phyloP scores from a whole-genome alignment of 352 stramenopile species.

The Globisporangium ultimum region DNA sequence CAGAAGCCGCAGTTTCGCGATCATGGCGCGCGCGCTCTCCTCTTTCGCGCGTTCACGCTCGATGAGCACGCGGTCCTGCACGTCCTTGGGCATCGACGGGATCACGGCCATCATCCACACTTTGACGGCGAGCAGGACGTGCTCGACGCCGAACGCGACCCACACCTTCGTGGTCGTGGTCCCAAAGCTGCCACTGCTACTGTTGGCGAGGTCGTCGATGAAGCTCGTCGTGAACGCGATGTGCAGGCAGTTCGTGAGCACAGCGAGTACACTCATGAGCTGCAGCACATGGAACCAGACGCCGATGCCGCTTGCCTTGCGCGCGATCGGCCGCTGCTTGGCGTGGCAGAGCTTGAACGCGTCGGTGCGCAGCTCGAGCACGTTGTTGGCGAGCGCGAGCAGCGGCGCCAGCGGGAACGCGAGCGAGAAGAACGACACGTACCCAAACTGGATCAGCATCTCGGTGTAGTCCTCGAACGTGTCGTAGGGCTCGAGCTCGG shows the following conservation, averaged over 20 bases:
- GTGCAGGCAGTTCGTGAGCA: constrained; percentile 95
- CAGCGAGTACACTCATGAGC: constrained; percentile 93
- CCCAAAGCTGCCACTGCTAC: constrained; percentile 4
- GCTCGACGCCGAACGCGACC: constrained; percentile 75
- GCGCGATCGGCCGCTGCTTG: constrained; percentile 87
- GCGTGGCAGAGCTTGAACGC: constrained; percentile 94
- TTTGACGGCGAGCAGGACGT: constrained; percentile 60
- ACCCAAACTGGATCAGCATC: constrained; percentile 94
- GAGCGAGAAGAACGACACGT: constrained; percentile 95
- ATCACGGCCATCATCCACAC: constrained; percentile 61
- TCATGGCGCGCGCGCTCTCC: constrained; percentile 66
- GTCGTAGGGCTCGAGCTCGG: constrained; percentile 88
- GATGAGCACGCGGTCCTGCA: constrained; percentile 40
- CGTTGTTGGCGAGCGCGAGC: constrained; percentile 92
- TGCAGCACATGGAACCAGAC: constrained; percentile 91
- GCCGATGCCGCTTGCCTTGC: constrained; percentile 92
- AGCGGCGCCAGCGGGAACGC: constrained; percentile 94
- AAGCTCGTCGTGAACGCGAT: constrained; percentile 85
- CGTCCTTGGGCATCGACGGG: constrained; percentile 47
- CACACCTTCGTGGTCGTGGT: constrained; percentile 59
- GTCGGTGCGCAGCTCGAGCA: constrained; percentile 91
- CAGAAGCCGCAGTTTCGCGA: constrained; percentile 24
- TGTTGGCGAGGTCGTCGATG: constrained; percentile 33
- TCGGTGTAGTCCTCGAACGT: constrained; percentile 95
- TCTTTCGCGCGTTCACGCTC: constrained; percentile 67